Base-by-base conservation (phyloP, 2,329 filamentous ascomycete species). In the Cladosporium sp. region DNA sequence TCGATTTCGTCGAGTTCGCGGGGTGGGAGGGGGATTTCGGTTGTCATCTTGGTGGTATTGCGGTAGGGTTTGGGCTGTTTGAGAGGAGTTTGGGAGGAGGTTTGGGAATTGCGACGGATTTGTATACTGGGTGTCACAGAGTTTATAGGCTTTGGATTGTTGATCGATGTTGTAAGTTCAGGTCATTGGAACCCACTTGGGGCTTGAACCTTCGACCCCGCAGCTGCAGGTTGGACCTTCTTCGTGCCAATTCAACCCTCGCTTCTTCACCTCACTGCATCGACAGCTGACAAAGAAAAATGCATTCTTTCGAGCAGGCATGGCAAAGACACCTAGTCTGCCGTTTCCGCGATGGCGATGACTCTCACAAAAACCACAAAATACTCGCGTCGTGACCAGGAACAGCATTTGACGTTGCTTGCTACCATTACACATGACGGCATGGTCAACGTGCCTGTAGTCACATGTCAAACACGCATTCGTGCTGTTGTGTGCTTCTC, bases 1-100 rank as follows among this genome's bases (percentile, higher is more conserved):
- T 70, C 70, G 56, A 78, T 74, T 36, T 72, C 68, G 20, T 68
- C 63, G 32, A 77, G 71, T 37, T 74, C 71, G 58, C 67, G 62
- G 66, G 70, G 56, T 8, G 52, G 52, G 13, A 47, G 20, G 52
- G 52, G 28, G 40, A 55, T 55, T 36, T 55, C 52, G 52, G 52
- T 47, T 9, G 39, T 13, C 39, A 45, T 55, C 13, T 34, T 54
- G 24, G 51, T n/a, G n/a, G n/a, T n/a, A n/a, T n/a, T n/a, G n/a
- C n/a, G n/a, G n/a, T n/a, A n/a, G n/a, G n/a, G n/a, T n/a, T 19
- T 20, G 63, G 15, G 52, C n/a, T 49, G 24, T 1, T 39, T 40
- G 32, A 20, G 10, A 35, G 24, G 12, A 22, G 8, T 19, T 12
- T 12, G 12, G 17, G 25, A 8, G 15, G 7, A 15, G 19, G 4